Evolutionary conservation across 352 stramenopile genomes (phyloP).

Genomic region (Globisporangium apiculatum): DNA sequence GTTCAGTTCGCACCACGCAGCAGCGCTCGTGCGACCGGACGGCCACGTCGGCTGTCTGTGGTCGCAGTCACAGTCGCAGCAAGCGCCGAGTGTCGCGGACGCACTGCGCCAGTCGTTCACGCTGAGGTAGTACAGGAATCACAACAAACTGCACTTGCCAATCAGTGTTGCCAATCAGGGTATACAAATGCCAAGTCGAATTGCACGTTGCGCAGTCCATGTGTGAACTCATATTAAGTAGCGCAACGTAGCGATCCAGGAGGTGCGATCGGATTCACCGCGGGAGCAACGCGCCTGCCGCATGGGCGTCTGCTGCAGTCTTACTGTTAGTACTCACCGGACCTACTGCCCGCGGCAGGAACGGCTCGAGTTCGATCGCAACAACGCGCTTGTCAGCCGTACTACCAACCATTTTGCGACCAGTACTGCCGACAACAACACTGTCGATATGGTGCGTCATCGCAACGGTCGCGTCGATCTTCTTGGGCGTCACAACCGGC

Average conservation of each 20-base stretch:
- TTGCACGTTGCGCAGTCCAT: no score
- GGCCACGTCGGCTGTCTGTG: constrained; percentile 71
- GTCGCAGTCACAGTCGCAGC: constrained; percentile 4
- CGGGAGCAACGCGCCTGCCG: no score
- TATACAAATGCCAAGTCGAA: no score
- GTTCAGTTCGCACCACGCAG: constrained; percentile 28
- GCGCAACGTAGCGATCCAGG: no score
- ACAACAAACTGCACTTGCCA: no score
- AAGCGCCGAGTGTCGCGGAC: neutral
- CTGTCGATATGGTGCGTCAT: neutral
- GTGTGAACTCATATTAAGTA: no score
- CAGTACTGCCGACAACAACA: neutral
- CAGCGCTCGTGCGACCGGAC: constrained; percentile 70
- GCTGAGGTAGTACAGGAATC: constrained; percentile 2
- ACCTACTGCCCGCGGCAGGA: constrained; percentile 16
- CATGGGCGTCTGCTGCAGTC: no score
- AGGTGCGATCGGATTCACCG: no score
- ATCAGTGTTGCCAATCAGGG: neutral
- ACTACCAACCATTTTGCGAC: constrained; percentile 8
- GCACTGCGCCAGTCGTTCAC: constrained; percentile 10
- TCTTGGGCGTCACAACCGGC: constrained; percentile 7
- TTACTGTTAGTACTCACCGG: no score
- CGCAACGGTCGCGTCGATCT: constrained; percentile 11
- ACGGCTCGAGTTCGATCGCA: constrained; percentile 30
- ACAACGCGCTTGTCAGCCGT: constrained; percentile 21